Evolutionary conservation across 257 asterid species (phyloP).

Genomic region (Prunella vulgaris): DNA sequence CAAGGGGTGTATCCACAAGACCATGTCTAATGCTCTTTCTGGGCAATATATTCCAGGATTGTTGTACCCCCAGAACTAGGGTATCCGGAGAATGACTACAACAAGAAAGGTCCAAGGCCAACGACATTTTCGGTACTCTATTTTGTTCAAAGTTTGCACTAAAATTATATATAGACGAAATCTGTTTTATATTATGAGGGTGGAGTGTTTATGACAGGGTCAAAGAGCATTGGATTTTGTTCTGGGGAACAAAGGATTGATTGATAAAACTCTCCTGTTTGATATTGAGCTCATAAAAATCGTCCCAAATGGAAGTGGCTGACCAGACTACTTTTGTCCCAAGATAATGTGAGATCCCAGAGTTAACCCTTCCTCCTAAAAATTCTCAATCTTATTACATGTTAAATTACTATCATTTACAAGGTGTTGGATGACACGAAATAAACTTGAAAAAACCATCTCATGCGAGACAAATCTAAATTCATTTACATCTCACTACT

Average conservation of each 20-base stretch:
- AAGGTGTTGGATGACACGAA: too few species aligned
- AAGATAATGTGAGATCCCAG: neutral
- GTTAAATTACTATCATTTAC: too few species aligned
- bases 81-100: conserved; percentile 86
- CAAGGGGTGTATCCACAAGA: neutral
- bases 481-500: too few species aligned
- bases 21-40: conserved; percentile 10
- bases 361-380: neutral
- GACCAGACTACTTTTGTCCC: neutral
- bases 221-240: conserved; percentile 97
- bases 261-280: conserved; percentile 89
- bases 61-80: conserved; percentile 96
- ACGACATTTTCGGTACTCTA: conserved; percentile 88
- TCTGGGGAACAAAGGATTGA: conserved; percentile 87
- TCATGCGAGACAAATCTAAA: too few species aligned
- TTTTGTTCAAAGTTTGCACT: neutral
- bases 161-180: too few species aligned
- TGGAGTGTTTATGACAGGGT: conserved; percentile 52
- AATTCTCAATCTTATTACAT: neutral
- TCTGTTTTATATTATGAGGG: neutral
- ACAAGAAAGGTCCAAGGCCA: conserved; percentile 97
- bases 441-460: too few species aligned
- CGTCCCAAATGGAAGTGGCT: conserved; percentile 52
- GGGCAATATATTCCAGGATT: conserved; percentile 47
- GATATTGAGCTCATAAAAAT: conserved; percentile 90